phyloP scores from a whole-genome alignment of 805 yeast genomes.

The Starmerella roubikii region DNA sequence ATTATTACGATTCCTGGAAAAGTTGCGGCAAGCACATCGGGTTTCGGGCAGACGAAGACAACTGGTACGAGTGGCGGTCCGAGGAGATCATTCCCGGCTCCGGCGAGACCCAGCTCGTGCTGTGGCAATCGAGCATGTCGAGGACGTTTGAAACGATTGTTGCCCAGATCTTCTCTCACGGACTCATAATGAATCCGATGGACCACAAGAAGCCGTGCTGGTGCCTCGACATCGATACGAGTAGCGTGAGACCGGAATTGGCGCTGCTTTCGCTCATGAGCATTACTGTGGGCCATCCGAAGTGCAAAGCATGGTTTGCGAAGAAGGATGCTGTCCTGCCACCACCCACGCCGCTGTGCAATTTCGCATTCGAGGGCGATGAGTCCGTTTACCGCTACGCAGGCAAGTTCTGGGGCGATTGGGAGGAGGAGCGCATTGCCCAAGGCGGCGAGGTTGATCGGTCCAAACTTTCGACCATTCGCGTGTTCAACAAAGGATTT shows the following conservation, averaged over 20 bases:
- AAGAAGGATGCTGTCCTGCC: not conserved
- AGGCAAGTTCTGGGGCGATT: slow-evolving; percentile 16
- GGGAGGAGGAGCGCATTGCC: slow-evolving; percentile 12
- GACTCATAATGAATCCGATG: slow-evolving; percentile 18
- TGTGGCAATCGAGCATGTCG: slow-evolving; percentile 16
- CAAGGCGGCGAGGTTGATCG: not conserved
- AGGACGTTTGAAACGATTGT: slow-evolving; percentile 10
- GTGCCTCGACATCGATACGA: slow-evolving; percentile 21
- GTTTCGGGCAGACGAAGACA: slow-evolving; percentile 13
- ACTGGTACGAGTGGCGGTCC: slow-evolving; percentile 18
- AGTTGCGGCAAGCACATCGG: slow-evolving; percentile 12
- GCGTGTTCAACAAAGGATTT: slow-evolving; percentile 8
- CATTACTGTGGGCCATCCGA: slow-evolving; percentile 12
- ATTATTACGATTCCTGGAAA: slow-evolving; percentile 10
- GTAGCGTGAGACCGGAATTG: slow-evolving; percentile 16
- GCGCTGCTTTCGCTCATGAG: slow-evolving; percentile 21
- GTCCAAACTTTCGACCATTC: not conserved
- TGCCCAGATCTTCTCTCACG: slow-evolving; percentile 13
- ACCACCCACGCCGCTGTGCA: slow-evolving; percentile 10
- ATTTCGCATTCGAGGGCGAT: slow-evolving; percentile 20
- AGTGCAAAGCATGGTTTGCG: slow-evolving; percentile 8
- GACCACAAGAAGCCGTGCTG: slow-evolving; percentile 15
- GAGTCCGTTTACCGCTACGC: slow-evolving; percentile 12
- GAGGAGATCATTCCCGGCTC: slow-evolving; percentile 8
- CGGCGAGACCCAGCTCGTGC: slow-evolving; percentile 7